Evolutionary conservation across 78 protist species (phyloP).

Genomic region (Tieghemostelium lacteum): DNA sequence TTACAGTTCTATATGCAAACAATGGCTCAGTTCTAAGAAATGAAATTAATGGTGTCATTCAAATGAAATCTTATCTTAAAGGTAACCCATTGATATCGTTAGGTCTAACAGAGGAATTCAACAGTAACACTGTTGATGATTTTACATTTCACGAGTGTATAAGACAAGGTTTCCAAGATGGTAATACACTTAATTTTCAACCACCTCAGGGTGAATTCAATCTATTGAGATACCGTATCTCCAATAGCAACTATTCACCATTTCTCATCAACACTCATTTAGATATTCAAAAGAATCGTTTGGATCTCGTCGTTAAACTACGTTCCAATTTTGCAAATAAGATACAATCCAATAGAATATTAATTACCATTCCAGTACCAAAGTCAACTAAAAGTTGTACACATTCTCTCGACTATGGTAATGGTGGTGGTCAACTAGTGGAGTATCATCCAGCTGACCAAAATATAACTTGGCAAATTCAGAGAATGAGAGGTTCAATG

Average conservation of each 20-base stretch:
- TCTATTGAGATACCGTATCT: conserved; percentile 56
- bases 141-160: conserved; percentile 69
- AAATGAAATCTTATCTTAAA: conserved; percentile 87
- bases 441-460: conserved; percentile 39
- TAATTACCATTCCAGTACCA: conserved; percentile 47
- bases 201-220: conserved; percentile 79
- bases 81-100: conserved; percentile 89
- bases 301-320: conserved; percentile 25
- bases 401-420: conserved; percentile 23
- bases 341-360: conserved; percentile 13
- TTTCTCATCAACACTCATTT: conserved; percentile 18
- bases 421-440: conserved; percentile 1
- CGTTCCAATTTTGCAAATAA: conserved; percentile 47
- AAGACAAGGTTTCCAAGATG: conserved; percentile 13
- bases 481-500: conserved; percentile 70
- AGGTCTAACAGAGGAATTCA: conserved; percentile 88
- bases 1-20: conserved; percentile 74
- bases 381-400: conserved; percentile 25
- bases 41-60: conserved; percentile 90
- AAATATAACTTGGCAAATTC: conserved; percentile 58
- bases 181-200: conserved; percentile 20
- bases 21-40: conserved; percentile 78
- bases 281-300: neutral
- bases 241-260: conserved; percentile 45
- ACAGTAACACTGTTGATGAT: conserved; percentile 15